Percentiles rank a stretch among this genome's conserved stretches.
Evolutionary conservation across 2,329 filamentous ascomycete species (phyloP).

Genomic region (Apiospora aurea): DNA sequence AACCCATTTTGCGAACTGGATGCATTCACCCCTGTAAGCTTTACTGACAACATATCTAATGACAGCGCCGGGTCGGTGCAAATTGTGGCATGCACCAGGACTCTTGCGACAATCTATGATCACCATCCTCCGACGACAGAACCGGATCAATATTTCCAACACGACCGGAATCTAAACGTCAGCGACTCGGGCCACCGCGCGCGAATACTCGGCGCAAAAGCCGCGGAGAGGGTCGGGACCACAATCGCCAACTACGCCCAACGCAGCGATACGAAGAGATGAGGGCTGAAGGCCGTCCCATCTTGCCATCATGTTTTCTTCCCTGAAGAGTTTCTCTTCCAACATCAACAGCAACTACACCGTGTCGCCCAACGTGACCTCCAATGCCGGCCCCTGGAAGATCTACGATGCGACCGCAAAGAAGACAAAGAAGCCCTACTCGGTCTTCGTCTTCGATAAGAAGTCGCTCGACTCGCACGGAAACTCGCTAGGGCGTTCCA

Average conservation of each 20-base stretch:
- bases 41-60: not conserved
- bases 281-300: conserved; percentile 32
- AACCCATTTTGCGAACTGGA: not conserved
- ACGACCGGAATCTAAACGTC: not conserved
- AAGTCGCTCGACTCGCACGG: conserved; percentile 79
- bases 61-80: not conserved
- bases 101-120: not conserved
- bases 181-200: not conserved
- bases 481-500: conserved; percentile 66
- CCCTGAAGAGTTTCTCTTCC: conserved; percentile 89
- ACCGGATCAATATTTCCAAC: not conserved
- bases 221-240: not conserved
- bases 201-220: not conserved
- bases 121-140: not conserved
- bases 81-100: not conserved
- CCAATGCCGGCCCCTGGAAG: conserved; percentile 91
- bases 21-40: not conserved
- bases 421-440: conserved; percentile 85
- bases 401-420: conserved; percentile 98
- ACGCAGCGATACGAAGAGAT: conserved; percentile 27
- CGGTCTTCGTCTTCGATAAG: conserved; percentile 93
- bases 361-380: conserved; percentile 76
- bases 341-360: conserved; percentile 95
- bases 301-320: conserved; percentile 79
- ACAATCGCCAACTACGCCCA: not conserved